Percentiles rank a stretch among this genome's conserved stretches.
These are phyloP conservation scores for Colletotrichum horii DNA, from an alignment of 2,329 filamentous ascomycete species.

Conservation along the genomic window DNA sequence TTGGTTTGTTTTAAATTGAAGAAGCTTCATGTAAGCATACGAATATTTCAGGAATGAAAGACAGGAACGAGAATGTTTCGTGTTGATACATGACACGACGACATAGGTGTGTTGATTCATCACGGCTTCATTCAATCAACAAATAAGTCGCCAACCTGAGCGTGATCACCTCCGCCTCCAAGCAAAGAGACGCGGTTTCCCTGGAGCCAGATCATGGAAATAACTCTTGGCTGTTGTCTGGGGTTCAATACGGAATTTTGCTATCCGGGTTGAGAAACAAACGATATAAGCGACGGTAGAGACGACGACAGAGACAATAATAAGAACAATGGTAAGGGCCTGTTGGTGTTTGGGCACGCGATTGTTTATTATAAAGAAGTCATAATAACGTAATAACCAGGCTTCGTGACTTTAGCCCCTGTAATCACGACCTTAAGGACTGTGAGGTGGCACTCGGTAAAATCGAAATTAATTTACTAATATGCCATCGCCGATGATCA, in stretches of 20 bases:
- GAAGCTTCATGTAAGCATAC: neutral
- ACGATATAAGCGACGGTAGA: accelerated
- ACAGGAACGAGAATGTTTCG: accelerated
- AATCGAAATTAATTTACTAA: neutral
- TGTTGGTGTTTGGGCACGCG: neutral
- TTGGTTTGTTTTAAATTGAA: neutral
- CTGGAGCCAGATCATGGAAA: neutral
- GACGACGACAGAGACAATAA: neutral
- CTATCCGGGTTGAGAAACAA: neutral
- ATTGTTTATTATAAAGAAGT: neutral
- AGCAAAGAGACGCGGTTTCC: accelerated
- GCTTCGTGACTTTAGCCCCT: neutral
- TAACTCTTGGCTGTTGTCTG: neutral
- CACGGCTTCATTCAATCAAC: neutral
- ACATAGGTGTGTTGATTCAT: accelerated
- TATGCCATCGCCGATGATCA: neutral
- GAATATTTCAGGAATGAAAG: neutral
- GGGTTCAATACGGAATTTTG: neutral
- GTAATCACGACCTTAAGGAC: accelerated
- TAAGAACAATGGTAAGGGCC: neutral
- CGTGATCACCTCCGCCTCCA: neutral
- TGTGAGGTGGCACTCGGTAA: neutral
- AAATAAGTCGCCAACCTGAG: neutral
- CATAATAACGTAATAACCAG: neutral
- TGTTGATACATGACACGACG: neutral